phyloP scores from a whole-genome alignment of 306 rosid species.

The Sophora flavescens region DNA sequence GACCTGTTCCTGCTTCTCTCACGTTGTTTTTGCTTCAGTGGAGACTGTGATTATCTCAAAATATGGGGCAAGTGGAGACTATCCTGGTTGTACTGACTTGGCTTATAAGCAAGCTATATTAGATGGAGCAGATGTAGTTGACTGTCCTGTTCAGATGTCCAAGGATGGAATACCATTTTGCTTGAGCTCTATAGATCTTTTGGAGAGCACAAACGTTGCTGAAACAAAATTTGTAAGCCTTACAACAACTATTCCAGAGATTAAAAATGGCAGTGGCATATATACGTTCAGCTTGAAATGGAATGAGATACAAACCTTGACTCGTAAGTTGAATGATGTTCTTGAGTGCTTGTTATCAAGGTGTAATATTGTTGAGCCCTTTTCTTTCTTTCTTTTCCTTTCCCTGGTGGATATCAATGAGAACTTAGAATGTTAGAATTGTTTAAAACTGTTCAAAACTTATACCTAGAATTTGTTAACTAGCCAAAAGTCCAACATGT shows the following conservation, averaged over 20 bases:
- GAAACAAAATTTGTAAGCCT: constrained; percentile 53
- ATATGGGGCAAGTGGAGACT: constrained; percentile 91
- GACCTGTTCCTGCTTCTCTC: constrained; percentile 43
- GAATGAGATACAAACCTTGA: constrained; percentile 67
- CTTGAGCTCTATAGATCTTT: constrained; percentile 75
- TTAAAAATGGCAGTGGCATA: constrained; percentile 68
- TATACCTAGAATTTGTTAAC: background rate
- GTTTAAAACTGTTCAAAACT: constrained; percentile 1
- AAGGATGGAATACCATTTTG: constrained; percentile 86
- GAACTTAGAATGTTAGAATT: too few relatives aligned
- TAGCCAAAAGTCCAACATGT: background rate
- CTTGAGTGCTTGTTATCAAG: constrained; percentile 37
- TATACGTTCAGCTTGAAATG: constrained; percentile 76
- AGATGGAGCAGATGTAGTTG: constrained; percentile 81
- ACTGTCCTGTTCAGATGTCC: constrained; percentile 88
- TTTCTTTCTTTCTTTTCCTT: background rate
- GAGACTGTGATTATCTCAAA: constrained; percentile 77
- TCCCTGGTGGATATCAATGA: background rate
- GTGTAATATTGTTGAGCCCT: constrained; percentile 3
- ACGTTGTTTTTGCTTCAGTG: constrained; percentile 51
- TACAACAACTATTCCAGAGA: constrained; percentile 55
- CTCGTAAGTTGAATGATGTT: constrained; percentile 63
- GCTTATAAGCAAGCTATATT: constrained; percentile 70
- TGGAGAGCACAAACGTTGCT: constrained; percentile 68
- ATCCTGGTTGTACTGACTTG: constrained; percentile 73